Evolutionary conservation across 805 yeast species (phyloP), one percentile per base, ranked within the genome.

Genomic region (Candida pseudofarinosa): DNA sequence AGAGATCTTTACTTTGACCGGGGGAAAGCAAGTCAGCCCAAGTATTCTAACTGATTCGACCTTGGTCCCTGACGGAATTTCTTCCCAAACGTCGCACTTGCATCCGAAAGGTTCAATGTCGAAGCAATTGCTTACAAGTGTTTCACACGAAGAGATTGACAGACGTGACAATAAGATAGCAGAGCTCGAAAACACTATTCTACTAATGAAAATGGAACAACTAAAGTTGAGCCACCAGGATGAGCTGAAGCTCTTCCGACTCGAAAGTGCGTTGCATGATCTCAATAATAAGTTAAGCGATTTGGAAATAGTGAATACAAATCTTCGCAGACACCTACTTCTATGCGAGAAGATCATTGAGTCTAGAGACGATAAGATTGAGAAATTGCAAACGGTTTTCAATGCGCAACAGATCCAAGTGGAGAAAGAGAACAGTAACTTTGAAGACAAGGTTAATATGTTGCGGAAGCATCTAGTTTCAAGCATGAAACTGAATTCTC

Each of bases 241-340:
- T 44, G 77, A 73, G 37, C 72, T 74, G 48, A 77, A 76, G 49
- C 56, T 80, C 20, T 67, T 73, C 37, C 72, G 76, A 8, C 58
- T 85, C 41, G 87, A 83, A 51, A 70, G 73, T 38, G 73, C 87
- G 1, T 61, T 85, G 15, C 75, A 74, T 35, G 81, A 74, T 46
- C 71, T 85, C 47, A 71, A 77, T 15, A 67, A 65, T n/a, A 81
- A 81, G 43, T 71, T 84, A 42, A 71, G 71, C 39, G 85, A 83
- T 46, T 73, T 83, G 26, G 83, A 81, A 46, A 59, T 69, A n/a
- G 83, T 81, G 54, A 85, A 85, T 55, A 62, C 70, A 23, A 67
- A 74, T 39, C 61, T 85, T 28, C 69, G 77, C 39, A 77, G 72
- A 50, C 88, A 83, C 50, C 64, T 83, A 15, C 67, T 68, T 19